Conservation (phyloP, 352 stramenopile genomes). For the Globisporangium spiculum region DNA sequence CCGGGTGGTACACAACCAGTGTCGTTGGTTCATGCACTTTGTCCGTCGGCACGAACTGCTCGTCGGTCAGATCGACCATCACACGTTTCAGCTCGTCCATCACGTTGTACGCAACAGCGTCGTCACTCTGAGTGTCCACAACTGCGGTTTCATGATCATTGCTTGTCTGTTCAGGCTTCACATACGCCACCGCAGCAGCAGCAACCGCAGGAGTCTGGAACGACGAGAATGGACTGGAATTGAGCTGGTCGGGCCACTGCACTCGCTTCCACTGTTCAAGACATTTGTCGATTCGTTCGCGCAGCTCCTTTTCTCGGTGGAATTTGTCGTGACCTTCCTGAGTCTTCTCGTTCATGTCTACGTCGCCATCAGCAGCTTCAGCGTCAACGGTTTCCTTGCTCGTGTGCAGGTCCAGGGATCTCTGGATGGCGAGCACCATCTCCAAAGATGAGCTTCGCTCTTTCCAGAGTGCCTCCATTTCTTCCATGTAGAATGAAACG, state of each 20-base stretch:
- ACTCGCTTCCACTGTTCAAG: conserved; percentile 64
- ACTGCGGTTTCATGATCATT: background rate
- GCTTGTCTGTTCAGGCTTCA: conserved; percentile 33
- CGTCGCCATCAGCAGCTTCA: conserved; percentile 18
- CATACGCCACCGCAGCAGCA: background rate
- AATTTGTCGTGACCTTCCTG: conserved; percentile 34
- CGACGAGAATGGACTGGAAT: conserved; percentile 41
- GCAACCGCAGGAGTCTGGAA: conserved; percentile 17
- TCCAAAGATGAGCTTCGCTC: conserved; percentile 74
- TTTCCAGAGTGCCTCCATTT: conserved; percentile 82
- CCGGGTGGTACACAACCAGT: conserved; percentile 77
- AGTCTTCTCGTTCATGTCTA: conserved; percentile 28
- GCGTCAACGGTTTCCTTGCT: conserved; percentile 1
- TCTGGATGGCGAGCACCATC: conserved; percentile 70
- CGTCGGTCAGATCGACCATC: conserved; percentile 75
- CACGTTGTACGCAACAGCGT: conserved; percentile 24
- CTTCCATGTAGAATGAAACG: conserved; percentile 73
- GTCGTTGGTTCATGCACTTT: conserved; percentile 45
- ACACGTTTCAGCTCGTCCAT: conserved; percentile 78
- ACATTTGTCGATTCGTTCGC: conserved; percentile 44
- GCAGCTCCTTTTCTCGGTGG: conserved; percentile 45
- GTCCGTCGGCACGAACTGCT: conserved; percentile 29
- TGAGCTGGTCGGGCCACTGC: conserved; percentile 58
- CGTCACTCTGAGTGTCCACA: conserved; percentile 14
- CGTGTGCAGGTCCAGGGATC: conserved; percentile 35